Conservation (phyloP, 2,329 filamentous ascomycete genomes). For the Gyromitra esculenta region DNA sequence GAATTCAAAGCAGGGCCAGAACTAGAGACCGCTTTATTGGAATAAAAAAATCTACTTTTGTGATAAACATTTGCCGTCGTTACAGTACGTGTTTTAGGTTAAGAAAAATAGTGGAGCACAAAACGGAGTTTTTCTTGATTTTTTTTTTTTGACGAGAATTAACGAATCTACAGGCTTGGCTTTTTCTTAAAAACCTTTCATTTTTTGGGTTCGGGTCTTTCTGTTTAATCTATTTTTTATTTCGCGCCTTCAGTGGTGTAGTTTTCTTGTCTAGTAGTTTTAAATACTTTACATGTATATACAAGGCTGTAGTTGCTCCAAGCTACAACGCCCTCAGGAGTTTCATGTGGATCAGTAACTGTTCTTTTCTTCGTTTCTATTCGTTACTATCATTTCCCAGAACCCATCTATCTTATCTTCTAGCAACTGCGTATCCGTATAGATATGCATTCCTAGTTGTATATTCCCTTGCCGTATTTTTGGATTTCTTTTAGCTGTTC, state of each 20-base stretch:
- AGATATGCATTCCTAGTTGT: constrained; percentile 23
- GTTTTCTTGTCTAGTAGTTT: constrained; percentile 49
- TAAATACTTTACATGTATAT: constrained; percentile 51
- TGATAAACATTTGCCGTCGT: constrained; percentile 38
- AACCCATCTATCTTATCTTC: constrained; percentile 15
- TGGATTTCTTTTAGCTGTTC: constrained; percentile 18
- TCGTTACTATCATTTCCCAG: constrained; percentile 24
- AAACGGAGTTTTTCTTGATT: constrained; percentile 49
- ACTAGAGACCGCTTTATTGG: constrained; percentile 16
- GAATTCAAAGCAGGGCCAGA: constrained; percentile 64
- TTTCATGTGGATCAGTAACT: constrained; percentile 47
- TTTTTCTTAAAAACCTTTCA: constrained; percentile 33
- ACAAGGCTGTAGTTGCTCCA: constrained; percentile 32
- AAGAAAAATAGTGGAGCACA: constrained; percentile 37
- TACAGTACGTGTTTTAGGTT: constrained; percentile 42
- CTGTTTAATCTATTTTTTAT: constrained; percentile 49
- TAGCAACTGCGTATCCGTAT: constrained; percentile 5
- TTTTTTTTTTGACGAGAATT: constrained; percentile 48
- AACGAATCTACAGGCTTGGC: constrained; percentile 46
- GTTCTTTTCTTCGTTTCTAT: constrained; percentile 41
- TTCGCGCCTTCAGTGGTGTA: constrained; percentile 43
- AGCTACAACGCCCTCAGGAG: constrained; percentile 36
- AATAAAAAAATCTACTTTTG: constrained; percentile 33
- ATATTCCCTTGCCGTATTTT: constrained; percentile 16
- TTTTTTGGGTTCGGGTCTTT: constrained; percentile 43